Base-by-base conservation (phyloP, 148 eudicot species). In the Chenopodium formosanum region DNA sequence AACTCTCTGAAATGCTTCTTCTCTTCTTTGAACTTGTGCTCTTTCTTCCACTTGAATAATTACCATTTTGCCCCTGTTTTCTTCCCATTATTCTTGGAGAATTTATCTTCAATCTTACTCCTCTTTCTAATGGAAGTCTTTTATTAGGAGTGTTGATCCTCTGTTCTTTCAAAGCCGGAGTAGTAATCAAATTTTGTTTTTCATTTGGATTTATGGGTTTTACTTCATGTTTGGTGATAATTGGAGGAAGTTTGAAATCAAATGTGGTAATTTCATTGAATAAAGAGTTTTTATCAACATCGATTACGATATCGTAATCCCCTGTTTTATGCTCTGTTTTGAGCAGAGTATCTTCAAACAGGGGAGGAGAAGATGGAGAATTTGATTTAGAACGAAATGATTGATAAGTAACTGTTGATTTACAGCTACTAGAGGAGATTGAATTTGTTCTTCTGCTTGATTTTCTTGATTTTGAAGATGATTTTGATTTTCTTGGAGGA, bases 31-130 rank as follows among this genome's bases (percentile, higher is more conserved):
- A 78, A 58, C 60, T 70, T 22, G 78, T 74, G 32, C 91, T 91
- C 70, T 70, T 87, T 82, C 91, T 81, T 47, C 84, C 89, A n/a
- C 44, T 40, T 40, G 44, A 5, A 40, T 2, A 7, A 64, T 71
- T 76, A 13, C 83, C 87, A 70, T 81, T 80, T 48, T 80, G 81
- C 46, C 85, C 84, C 20, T 83, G 87, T 79, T 81, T 81, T 72
- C 76, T 81, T n/a, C 82, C 87, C 77, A 84, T 53, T 0, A 92
- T 88, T 76, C 90, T 87, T 16, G 97, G 97, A 6, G 95, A 89
- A 63, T 91, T 91, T 1, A 90, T 52, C 71, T 89, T 82, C 37
- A 93, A 90, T 76, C 79, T 92, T 65, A 93, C 78, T 1, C 95
- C 90, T 13, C 67, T 74, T 6, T 74, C 73, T 4, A 50, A 50